These are phyloP conservation scores for Euphorbia schlechtendalii DNA, from an alignment of 441 rosid species.

Conservation along the genomic window DNA sequence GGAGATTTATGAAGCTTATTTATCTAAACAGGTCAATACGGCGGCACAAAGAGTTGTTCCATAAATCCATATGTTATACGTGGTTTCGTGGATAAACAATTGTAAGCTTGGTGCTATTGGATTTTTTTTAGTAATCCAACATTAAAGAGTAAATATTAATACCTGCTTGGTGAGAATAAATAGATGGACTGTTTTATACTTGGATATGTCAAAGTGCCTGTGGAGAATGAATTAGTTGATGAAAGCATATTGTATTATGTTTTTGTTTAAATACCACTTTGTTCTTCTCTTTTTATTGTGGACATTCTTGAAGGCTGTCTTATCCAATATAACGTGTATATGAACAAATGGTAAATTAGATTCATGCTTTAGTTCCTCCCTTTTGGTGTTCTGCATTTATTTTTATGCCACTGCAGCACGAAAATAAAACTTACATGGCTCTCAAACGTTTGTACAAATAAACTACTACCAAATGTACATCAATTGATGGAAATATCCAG, in stretches of 20 bases:
- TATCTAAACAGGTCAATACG: conserved; percentile 65
- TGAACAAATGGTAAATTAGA: not conserved
- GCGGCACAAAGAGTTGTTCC: conserved; percentile 43
- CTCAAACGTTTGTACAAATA: not conserved
- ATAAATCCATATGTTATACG: conserved; percentile 18
- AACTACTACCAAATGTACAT: not conserved
- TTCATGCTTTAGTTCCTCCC: not conserved
- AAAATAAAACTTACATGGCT: too few relatives aligned
- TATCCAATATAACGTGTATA: not conserved
- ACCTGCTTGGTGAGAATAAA: not conserved
- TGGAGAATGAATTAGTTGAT: not conserved
- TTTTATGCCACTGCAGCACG: not conserved
- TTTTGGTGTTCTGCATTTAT: too few relatives aligned
- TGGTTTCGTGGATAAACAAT: not conserved
- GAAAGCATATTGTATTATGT: not conserved
- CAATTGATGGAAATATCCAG: not conserved
- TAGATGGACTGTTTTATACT: not conserved
- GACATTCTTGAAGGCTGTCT: not conserved
- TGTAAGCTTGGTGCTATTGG: conserved; percentile 11
- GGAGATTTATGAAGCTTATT: conserved; percentile 71
- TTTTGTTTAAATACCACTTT: not conserved
- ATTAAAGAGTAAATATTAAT: not conserved
- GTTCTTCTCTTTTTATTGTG: not conserved
- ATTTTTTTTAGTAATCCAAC: not conserved
- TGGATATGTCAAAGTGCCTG: not conserved